Evolutionary conservation across 1,284 basidiomycete genomes (phyloP).

Genomic region (Irpex sp.): DNA sequence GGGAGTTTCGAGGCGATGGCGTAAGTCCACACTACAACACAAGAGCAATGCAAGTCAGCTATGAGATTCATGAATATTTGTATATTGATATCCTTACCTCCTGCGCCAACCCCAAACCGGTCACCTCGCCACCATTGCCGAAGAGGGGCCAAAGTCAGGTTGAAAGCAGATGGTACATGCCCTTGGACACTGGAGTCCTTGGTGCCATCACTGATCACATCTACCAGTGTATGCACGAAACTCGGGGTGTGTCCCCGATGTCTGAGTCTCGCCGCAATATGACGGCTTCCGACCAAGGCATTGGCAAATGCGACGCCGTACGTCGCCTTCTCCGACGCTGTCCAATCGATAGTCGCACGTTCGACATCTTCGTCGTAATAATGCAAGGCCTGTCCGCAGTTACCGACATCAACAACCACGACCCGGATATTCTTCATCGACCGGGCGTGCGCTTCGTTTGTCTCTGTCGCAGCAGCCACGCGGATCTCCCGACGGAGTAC

Average conservation of each 20-base stretch:
- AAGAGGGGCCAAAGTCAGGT: slow-evolving; percentile 39
- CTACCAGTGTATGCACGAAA: slow-evolving; percentile 56
- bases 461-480: slow-evolving; percentile 46
- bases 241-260: slow-evolving; percentile 38
- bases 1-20: slow-evolving; percentile 66
- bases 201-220: slow-evolving; percentile 52
- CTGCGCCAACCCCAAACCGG: slow-evolving; percentile 67
- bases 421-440: slow-evolving; percentile 58
- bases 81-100: slow-evolving; percentile 47
- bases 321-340: slow-evolving; percentile 60
- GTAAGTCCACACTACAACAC: slow-evolving; percentile 58
- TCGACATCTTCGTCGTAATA: slow-evolving; percentile 17
- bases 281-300: slow-evolving; percentile 33
- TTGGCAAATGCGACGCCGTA: slow-evolving; percentile 66
- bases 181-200: slow-evolving; percentile 24
- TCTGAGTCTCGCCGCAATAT: background rate
- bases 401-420: slow-evolving; percentile 65
- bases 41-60: background rate
- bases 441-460: slow-evolving; percentile 26
- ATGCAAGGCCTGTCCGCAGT: slow-evolving; percentile 30
- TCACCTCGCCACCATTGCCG: slow-evolving; percentile 57
- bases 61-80: background rate
- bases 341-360: slow-evolving; percentile 63
- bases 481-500: slow-evolving; percentile 69
- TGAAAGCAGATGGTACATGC: slow-evolving; percentile 38